These are phyloP conservation scores for Aspergillus flavus DNA, from an alignment of 2,329 filamentous ascomycete genomes.

Conservation along the genomic window DNA sequence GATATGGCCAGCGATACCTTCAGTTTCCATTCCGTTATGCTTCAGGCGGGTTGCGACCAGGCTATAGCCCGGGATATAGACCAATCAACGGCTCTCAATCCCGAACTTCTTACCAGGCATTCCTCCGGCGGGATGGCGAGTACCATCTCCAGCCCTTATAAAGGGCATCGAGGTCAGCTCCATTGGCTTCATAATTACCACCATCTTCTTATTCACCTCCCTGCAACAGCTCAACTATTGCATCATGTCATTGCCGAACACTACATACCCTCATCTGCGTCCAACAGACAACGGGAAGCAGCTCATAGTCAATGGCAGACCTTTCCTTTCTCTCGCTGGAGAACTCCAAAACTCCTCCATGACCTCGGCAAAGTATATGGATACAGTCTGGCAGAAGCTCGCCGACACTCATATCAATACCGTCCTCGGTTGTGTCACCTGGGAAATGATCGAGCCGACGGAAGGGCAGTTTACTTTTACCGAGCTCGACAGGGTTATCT, in stretches of 20 bases:
- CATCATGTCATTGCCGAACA: conserved; percentile 9
- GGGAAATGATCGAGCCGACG: conserved; percentile 51
- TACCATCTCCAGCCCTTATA: not conserved
- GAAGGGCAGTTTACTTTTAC: conserved; percentile 49
- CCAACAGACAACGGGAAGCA: conserved; percentile 29
- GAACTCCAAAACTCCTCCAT: conserved; percentile 54
- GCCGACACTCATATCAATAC: conserved; percentile 48
- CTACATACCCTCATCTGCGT: conserved; percentile 18
- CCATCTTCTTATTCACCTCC: not conserved
- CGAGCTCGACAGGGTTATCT: conserved; percentile 45
- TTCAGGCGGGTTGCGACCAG: not conserved
- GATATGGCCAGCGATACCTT: too few relatives aligned
- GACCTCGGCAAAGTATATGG: conserved; percentile 49
- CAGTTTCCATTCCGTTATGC: too few relatives aligned
- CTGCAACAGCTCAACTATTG: not conserved
- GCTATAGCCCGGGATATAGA: conserved; percentile 16
- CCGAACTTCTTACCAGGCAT: not conserved
- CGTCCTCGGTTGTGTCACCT: conserved; percentile 48
- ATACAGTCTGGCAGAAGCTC: conserved; percentile 48
- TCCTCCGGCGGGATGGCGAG: not conserved
- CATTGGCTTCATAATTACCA: not conserved
- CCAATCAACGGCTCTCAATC: conserved; percentile 13
- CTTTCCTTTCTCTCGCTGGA: conserved; percentile 49
- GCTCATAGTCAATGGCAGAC: conserved; percentile 48
- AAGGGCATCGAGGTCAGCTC: not conserved